These are phyloP conservation scores for Clonostachys sp. DNA, from an alignment of 2,329 filamentous ascomycete species.

Conservation along the genomic window DNA sequence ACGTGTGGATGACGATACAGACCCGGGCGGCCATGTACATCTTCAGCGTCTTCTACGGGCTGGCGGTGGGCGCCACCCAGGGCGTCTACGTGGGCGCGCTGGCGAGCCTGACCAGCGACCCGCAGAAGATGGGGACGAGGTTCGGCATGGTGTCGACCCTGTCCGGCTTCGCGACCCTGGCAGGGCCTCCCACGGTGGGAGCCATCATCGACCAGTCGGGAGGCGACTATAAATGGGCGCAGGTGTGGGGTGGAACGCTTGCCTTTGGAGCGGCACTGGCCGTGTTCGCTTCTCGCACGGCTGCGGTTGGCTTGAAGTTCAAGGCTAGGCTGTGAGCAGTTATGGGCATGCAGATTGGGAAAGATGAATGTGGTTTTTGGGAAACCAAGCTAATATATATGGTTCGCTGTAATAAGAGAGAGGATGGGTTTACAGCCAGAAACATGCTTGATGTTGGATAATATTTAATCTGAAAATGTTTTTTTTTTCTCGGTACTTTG, in stretches of 20 bases:
- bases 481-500: background rate
- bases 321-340: slow-evolving; percentile 23
- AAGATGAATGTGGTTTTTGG: too few species aligned
- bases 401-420: too few species aligned
- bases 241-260: slow-evolving; percentile 40
- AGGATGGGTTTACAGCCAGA: too few species aligned
- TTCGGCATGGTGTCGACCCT: slow-evolving; percentile 41
- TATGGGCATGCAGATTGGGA: background rate
- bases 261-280: slow-evolving; percentile 24
- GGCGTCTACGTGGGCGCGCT: slow-evolving; percentile 33
- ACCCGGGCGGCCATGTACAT: slow-evolving; percentile 30
- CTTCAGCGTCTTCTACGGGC: slow-evolving; percentile 37
- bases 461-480: background rate
- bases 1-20: slow-evolving; percentile 50
- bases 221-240: slow-evolving; percentile 34
- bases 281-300: slow-evolving; percentile 23
- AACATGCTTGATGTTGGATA: too few species aligned
- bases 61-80: slow-evolving; percentile 35
- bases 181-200: slow-evolving; percentile 37
- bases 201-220: slow-evolving; percentile 35
- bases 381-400: too few species aligned
- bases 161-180: slow-evolving; percentile 33
- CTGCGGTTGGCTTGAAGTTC: slow-evolving; percentile 27
- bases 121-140: slow-evolving; percentile 35
- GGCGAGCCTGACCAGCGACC: slow-evolving; percentile 34